phyloP scores from a whole-genome alignment of 495 filamentous ascomycete genomes.

The Pseudoneurospora amorphoporcata region DNA sequence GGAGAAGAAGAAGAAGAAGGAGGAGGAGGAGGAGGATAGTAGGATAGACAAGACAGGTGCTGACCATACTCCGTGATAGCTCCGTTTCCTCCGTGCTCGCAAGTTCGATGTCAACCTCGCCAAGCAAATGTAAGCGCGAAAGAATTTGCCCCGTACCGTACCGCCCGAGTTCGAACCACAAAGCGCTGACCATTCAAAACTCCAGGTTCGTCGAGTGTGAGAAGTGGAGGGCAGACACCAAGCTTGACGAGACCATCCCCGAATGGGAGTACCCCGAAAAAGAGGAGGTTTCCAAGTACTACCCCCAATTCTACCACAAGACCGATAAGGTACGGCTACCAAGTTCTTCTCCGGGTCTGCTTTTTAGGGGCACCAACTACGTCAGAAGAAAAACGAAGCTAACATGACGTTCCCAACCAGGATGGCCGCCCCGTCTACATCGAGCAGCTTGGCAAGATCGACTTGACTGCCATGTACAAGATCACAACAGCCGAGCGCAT shows the following conservation, averaged over 20 bases:
- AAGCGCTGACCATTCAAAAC: slow-evolving; percentile 15
- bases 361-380: background rate
- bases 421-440: slow-evolving; percentile 96
- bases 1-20: background rate
- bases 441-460: slow-evolving; percentile 89
- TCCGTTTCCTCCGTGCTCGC: slow-evolving; percentile 84
- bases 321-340: slow-evolving; percentile 70
- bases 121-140: slow-evolving; percentile 66
- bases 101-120: slow-evolving; percentile 82
- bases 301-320: slow-evolving; percentile 99
- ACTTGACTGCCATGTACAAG: slow-evolving; percentile 73
- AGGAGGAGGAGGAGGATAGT: no score
- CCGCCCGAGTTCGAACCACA: background rate
- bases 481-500: slow-evolving; percentile 90
- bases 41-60: slow-evolving; percentile 2
- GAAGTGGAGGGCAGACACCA: slow-evolving; percentile 73
- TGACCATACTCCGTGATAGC: slow-evolving; percentile 31
- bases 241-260: slow-evolving; percentile 72
- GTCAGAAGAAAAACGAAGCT: background rate
- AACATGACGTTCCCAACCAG: slow-evolving; percentile 32
- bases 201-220: slow-evolving; percentile 82
- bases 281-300: slow-evolving; percentile 77
- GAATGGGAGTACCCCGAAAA: slow-evolving; percentile 88
- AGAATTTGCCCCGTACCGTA: background rate
- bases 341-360: background rate